A percentile compares a stretch with the other conserved stretches of the same genome.
These are phyloP conservation scores for Alloascoidea hylecoeti DNA, from an alignment of 805 yeast genomes.

Conservation along the genomic window DNA sequence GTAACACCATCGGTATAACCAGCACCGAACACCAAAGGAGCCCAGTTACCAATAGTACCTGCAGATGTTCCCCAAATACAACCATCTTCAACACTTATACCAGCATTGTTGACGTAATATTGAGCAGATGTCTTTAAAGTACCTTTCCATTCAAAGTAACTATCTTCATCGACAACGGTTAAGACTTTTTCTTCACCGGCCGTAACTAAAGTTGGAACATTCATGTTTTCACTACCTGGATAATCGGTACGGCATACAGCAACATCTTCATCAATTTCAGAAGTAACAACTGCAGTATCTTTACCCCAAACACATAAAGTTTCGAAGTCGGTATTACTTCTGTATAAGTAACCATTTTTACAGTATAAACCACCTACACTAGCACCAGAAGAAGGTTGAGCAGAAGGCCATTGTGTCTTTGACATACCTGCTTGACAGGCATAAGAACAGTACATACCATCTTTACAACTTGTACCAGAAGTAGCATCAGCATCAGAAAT, in stretches of 20 bases:
- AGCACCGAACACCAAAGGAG: conserved; percentile 72
- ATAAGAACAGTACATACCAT: conserved; percentile 63
- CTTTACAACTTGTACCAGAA: conserved; percentile 41
- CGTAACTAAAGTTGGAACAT: conserved; percentile 55
- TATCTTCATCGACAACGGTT: conserved; percentile 51
- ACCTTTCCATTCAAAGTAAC: conserved; percentile 59
- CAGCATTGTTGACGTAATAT: conserved; percentile 78
- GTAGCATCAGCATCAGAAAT: conserved; percentile 29
- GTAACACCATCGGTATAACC: conserved; percentile 50
- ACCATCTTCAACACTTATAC: conserved; percentile 65
- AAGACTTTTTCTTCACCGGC: conserved; percentile 44
- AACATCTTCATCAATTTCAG: conserved; percentile 36
- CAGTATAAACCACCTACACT: conserved; percentile 63
- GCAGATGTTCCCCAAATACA: conserved; percentile 70
- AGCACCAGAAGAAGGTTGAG: conserved; percentile 54
- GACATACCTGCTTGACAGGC: conserved; percentile 75
- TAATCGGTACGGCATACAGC: conserved; percentile 83
- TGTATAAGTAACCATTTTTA: conserved; percentile 56
- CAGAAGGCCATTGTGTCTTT: conserved; percentile 65
- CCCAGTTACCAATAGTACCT: conserved; percentile 77
- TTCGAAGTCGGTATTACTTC: conserved; percentile 40
- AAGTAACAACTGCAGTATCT: conserved; percentile 41
- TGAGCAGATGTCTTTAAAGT: conserved; percentile 55
- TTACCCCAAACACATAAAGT: conserved; percentile 68
- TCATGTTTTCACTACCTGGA: conserved; percentile 90